Base-by-base conservation (phyloP, 169 alveolate genomes). In the Babesia divergens region DNA sequence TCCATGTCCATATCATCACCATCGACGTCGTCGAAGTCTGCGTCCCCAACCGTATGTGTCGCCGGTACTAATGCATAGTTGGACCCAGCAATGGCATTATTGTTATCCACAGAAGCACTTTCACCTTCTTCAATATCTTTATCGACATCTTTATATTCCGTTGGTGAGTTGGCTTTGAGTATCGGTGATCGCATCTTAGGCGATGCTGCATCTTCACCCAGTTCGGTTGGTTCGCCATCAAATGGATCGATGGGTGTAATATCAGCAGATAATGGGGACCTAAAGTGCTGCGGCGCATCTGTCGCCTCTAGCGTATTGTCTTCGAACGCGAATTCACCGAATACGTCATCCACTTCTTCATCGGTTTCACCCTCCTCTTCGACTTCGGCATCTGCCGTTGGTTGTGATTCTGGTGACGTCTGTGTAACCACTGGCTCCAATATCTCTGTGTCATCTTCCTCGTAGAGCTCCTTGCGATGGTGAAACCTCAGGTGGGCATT, bases 271-370 rank as follows among this genome's bases (percentile, higher is more conserved):
- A 35, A 9, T 18, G 72, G 72, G 43, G 77, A 66, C 18, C 35
- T 2, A 42, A 13, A 42, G 34, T 66, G 77, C 52, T 53, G 59
- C 9, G 77, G 77, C 22, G 6, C 66, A 1, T 13, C 54, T 7
- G 42, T n/a, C 0, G 70, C 51, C 50, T 76, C 60, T 1, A 62
- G 37, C 2, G 31, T 18, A 46, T 29, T 28, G 58, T 24, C 49
- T 9, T 59, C 55, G 16, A 60, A 44, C 9, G 65, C 72, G 28
- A 76, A 66, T 24, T 76, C 85, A 2, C 79, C 85, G 20, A 76
- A 76, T 1, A 62, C 58, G 28, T 76, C 85, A 50, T 76, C 85
- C 26, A 47, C 69, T 0, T 58, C 82, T 1, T 24, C 60, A 9
- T 35, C 76, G n/a, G 14, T n/a, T 31, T 66, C 79, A 2, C 37